Percentiles rank a stretch among this genome's conserved stretches.
These are phyloP conservation scores for Eudorina sp. DNA, from an alignment of 139 green algal genomes.

Conservation along the genomic window DNA sequence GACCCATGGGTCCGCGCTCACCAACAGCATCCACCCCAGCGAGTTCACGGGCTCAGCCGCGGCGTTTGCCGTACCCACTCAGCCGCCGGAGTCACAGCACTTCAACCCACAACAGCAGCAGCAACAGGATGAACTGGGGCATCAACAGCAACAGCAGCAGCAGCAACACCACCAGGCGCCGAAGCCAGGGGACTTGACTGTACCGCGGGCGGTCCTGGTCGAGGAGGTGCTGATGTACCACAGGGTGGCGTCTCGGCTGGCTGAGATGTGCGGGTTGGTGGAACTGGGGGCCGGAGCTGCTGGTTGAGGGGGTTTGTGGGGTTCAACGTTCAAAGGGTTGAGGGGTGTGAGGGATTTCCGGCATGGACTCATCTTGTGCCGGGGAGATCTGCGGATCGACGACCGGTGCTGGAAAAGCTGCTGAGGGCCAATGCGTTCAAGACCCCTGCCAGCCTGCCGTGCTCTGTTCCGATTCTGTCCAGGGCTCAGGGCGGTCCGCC, in stretches of 20 bases:
- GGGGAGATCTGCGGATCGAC: no score
- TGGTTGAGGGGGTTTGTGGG: background rate
- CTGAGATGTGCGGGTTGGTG: slow-evolving; percentile 47
- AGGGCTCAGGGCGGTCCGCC: no score
- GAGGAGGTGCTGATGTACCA: slow-evolving; percentile 70
- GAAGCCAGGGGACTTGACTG: background rate
- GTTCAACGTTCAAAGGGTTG: no score
- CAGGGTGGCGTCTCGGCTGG: slow-evolving; percentile 53
- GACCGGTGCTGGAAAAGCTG: no score
- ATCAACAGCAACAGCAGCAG: background rate
- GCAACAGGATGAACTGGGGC: background rate
- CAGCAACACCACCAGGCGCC: no score
- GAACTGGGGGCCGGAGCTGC: background rate
- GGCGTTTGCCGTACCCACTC: background rate
- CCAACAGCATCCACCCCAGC: background rate
- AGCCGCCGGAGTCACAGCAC: background rate
- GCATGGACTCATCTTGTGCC: no score
- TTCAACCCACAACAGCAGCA: background rate
- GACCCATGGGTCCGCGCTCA: background rate
- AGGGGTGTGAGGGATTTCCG: no score
- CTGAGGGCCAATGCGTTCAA: no score
- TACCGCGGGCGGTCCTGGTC: slow-evolving; percentile 22
- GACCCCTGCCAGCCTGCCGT: no score
- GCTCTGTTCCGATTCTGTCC: no score
- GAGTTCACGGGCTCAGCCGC: background rate